Evolutionary conservation across 2,329 filamentous ascomycete genomes (phyloP).

Genomic region (Pseudogymnoascus sp.): DNA sequence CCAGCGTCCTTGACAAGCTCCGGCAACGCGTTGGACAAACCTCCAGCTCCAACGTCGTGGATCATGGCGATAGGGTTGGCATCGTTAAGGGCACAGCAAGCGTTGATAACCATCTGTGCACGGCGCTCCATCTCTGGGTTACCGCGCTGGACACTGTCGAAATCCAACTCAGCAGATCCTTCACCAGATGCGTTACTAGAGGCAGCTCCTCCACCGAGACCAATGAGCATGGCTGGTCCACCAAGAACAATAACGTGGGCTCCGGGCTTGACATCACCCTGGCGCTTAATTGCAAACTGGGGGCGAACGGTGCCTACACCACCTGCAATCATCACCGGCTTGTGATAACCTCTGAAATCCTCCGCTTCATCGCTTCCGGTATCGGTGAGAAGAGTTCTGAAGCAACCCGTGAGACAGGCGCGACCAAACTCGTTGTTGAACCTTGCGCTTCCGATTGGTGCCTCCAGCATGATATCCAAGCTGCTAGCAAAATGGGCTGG

Average conservation of each 20-base stretch:
- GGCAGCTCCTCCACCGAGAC: constrained; percentile 88
- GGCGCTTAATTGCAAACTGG: constrained; percentile 81
- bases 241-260: constrained; percentile 88
- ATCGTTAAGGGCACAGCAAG: constrained; percentile 75
- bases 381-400: constrained; percentile 76
- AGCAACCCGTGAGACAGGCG: constrained; percentile 81
- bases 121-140: constrained; percentile 94
- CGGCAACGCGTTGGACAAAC: constrained; percentile 73
- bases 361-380: constrained; percentile 50
- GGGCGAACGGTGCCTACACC: constrained; percentile 89
- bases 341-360: constrained; percentile 88
- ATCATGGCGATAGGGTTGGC: constrained; percentile 93
- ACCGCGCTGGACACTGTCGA: constrained; percentile 92
- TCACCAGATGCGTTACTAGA: constrained; percentile 85
- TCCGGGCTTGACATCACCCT: constrained; percentile 71
- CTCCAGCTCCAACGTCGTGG: constrained; percentile 93
- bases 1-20: constrained; percentile 90
- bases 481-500: constrained; percentile 89
- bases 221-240: constrained; percentile 95
- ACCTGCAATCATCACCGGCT: constrained; percentile 97
- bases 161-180: constrained; percentile 85
- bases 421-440: constrained; percentile 98
- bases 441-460: constrained; percentile 85
- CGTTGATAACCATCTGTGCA: constrained; percentile 97
- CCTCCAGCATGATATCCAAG: constrained; percentile 95